Conservation (phyloP, 108 stramenopile genomes). For the Fistulifera solaris region DNA sequence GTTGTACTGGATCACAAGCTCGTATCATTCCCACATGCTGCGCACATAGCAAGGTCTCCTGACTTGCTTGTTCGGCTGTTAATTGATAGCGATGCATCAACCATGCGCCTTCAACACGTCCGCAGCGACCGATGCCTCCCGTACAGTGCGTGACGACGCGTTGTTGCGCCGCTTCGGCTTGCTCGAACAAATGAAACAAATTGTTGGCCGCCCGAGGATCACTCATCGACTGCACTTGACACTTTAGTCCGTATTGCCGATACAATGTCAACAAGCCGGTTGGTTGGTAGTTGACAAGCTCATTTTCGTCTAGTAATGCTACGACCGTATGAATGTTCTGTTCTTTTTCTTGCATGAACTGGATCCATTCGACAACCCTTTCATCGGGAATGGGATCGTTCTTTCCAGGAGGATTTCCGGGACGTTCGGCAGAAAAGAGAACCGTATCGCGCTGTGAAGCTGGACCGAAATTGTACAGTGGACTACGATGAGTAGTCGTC, state of each 20-base stretch:
- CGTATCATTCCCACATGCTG: too few species aligned
- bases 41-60: slow-evolving; percentile 1
- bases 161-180: slow-evolving; percentile 1
- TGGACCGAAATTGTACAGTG: slow-evolving; percentile 11
- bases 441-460: slow-evolving; percentile 4
- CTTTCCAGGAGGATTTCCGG: slow-evolving; percentile 18
- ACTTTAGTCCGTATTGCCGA: slow-evolving; percentile 8
- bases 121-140: slow-evolving; percentile 25
- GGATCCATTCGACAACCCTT: slow-evolving; percentile 19
- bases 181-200: neutral
- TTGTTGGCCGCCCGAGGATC: neutral
- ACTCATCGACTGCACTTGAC: slow-evolving; percentile 10
- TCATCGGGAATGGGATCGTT: slow-evolving; percentile 9
- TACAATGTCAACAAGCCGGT: slow-evolving; percentile 25
- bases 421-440: slow-evolving; percentile 16
- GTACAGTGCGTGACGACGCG: slow-evolving; percentile 26
- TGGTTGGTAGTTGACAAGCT: slow-evolving; percentile 22
- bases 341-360: slow-evolving; percentile 15
- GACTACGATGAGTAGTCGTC: too few species aligned
- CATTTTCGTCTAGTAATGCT: slow-evolving; percentile 20
- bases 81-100: slow-evolving; percentile 16
- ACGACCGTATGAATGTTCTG: slow-evolving; percentile 20
- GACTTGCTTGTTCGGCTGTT: slow-evolving; percentile 14
- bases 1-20: too few species aligned
- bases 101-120: slow-evolving; percentile 26